Conservation (phyloP, 805 yeast genomes). For the Tetrapisispora fleetii region DNA sequence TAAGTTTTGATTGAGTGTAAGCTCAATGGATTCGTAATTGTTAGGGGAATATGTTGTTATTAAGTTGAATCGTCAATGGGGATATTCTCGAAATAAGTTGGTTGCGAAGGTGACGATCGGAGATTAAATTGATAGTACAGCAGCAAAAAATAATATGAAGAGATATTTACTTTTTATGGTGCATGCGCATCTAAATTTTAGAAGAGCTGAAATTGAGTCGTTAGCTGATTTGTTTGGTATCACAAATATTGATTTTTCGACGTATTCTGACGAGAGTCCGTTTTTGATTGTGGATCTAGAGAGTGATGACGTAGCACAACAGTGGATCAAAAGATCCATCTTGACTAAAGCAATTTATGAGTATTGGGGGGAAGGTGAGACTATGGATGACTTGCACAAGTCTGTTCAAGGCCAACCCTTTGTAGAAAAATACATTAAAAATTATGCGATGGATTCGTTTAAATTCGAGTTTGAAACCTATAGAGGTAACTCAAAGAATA, state of each 20-base stretch:
- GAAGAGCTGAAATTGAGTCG: conserved; percentile 76
- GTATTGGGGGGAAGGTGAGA: conserved; percentile 60
- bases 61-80: too few species aligned
- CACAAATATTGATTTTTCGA: conserved; percentile 42
- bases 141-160: conserved; percentile 6
- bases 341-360: conserved; percentile 72
- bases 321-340: conserved; percentile 57
- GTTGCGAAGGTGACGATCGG: too few species aligned
- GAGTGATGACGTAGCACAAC: conserved; percentile 55
- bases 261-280: conserved; percentile 53
- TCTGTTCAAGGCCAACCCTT: conserved; percentile 26
- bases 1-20: too few species aligned
- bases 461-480: conserved; percentile 76
- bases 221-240: conserved; percentile 59
- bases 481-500: conserved; percentile 49
- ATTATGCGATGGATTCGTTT: conserved; percentile 44
- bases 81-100: too few species aligned
- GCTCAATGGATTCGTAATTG: too few species aligned
- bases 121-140: too few species aligned
- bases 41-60: too few species aligned
- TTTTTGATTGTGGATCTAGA: conserved; percentile 60
- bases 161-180: conserved; percentile 75
- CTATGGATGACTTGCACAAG: conserved; percentile 48
- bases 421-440: conserved; percentile 11
- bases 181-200: conserved; percentile 69